Percentiles rank a stretch among this genome's conserved stretches.
Conservation (phyloP, 2,329 filamentous ascomycete genomes). For the Phaeophleospora eucalypticola region DNA sequence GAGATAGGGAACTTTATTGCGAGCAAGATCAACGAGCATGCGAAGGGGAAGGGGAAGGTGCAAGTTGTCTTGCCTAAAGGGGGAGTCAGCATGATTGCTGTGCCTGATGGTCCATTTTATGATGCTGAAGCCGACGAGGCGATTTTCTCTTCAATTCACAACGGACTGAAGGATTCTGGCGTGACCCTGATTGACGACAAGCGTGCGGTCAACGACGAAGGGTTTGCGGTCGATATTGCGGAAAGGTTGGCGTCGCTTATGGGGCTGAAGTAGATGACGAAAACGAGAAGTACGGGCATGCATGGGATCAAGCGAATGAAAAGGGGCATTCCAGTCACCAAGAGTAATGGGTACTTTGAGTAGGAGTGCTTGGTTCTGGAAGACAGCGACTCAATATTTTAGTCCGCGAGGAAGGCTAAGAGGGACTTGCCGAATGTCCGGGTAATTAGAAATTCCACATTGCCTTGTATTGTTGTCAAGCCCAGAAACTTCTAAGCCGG, state of each 20-base stretch:
- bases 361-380: not conserved
- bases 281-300: too few relatives aligned
- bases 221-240: constrained; percentile 49
- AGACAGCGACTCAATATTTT: not conserved
- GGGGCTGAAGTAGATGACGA: constrained; percentile 8
- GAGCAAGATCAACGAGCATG: constrained; percentile 46
- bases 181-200: constrained; percentile 49
- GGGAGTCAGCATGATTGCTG: constrained; percentile 60
- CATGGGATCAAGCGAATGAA: too few relatives aligned
- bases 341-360: too few relatives aligned
- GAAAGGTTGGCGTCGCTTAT: constrained; percentile 30
- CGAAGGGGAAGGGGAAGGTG: constrained; percentile 40
- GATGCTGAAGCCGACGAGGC: constrained; percentile 46
- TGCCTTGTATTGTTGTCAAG: too few relatives aligned
- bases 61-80: constrained; percentile 58
- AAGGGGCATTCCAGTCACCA: too few relatives aligned
- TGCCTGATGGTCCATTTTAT: constrained; percentile 50
- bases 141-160: constrained; percentile 46
- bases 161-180: constrained; percentile 46
- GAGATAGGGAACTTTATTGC: constrained; percentile 56
- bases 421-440: constrained; percentile 7
- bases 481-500: too few relatives aligned
- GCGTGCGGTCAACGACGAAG: constrained; percentile 52
- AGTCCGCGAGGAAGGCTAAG: not conserved
- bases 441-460: constrained; percentile 10